These are phyloP conservation scores for Diplodia seriata DNA, from an alignment of 2,329 filamentous ascomycete species.

Conservation along the genomic window DNA sequence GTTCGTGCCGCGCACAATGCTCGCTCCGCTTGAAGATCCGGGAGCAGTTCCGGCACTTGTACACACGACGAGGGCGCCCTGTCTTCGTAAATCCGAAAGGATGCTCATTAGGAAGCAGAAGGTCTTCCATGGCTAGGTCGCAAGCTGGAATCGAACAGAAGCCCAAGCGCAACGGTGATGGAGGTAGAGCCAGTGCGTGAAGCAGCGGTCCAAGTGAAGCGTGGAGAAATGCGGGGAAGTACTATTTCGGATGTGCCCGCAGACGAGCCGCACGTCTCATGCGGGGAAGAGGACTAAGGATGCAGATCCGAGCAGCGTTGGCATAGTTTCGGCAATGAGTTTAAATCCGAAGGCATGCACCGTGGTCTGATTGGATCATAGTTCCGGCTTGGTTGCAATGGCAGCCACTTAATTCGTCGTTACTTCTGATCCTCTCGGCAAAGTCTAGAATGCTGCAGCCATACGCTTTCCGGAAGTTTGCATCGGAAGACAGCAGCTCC, in stretches of 20 bases:
- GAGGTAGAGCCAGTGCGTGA: neutral
- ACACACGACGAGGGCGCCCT: neutral
- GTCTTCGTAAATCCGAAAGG: slow-evolving; percentile 17
- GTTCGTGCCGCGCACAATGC: slow-evolving; percentile 46
- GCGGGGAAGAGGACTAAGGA: neutral
- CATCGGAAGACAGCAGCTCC: neutral
- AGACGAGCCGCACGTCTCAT: neutral
- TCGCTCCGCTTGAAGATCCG: slow-evolving; percentile 45
- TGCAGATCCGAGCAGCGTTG: neutral
- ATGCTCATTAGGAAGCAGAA: neutral
- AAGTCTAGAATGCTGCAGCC: neutral
- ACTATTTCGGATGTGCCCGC: neutral
- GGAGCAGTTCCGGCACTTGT: slow-evolving; percentile 43
- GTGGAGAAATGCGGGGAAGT: slow-evolving; percentile 19
- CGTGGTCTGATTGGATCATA: neutral
- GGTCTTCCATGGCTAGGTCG: slow-evolving; percentile 9
- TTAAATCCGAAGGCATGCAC: neutral
- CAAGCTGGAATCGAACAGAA: neutral
- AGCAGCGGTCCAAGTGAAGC: neutral
- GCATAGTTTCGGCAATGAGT: neutral
- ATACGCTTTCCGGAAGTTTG: neutral
- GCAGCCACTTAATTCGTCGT: neutral
- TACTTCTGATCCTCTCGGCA: neutral
- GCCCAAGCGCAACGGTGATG: neutral
- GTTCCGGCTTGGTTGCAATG: neutral